Percentiles rank a stretch among this genome's conserved stretches.
phyloP scores from a whole-genome alignment of 148 eudicot species.

The Oxyria digyna region DNA sequence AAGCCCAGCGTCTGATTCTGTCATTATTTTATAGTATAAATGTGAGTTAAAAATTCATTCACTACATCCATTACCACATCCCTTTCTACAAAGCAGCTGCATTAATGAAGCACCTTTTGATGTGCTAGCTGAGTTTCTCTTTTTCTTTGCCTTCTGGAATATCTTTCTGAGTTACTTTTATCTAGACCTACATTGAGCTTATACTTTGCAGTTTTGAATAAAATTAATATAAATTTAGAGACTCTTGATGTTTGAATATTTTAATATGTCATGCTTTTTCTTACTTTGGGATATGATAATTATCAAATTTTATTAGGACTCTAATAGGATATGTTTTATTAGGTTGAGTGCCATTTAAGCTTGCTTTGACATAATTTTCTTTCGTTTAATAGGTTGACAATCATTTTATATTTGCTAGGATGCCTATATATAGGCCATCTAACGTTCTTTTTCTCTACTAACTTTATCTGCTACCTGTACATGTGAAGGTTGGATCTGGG shows the following conservation, averaged over 20 bases:
- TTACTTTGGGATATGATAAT: not conserved
- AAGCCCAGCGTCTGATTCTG: constrained; percentile 86
- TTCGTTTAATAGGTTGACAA: not conserved
- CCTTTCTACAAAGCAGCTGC: not conserved
- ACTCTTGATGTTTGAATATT: not conserved
- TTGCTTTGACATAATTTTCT: not conserved
- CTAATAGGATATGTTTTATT: not conserved
- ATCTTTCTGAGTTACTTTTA: not conserved
- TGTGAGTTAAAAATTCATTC: constrained; percentile 32
- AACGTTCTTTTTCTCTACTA: not conserved
- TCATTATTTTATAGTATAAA: constrained; percentile 74
- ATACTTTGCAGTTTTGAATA: not conserved
- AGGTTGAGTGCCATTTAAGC: not conserved
- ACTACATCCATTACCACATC: not conserved
- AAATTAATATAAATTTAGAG: not conserved
- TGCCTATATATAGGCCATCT: not conserved
- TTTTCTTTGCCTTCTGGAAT: not conserved
- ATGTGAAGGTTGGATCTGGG: constrained; percentile 62
- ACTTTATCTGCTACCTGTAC: constrained; percentile 9
- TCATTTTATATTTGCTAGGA: not conserved
- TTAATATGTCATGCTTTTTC: not conserved
- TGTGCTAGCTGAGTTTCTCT: not conserved
- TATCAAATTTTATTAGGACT: not conserved
- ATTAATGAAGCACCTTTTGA: not conserved
- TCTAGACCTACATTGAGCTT: not conserved